These are phyloP conservation scores for Lachnum nothofagi DNA, from an alignment of 2,329 filamentous ascomycete genomes.

Conservation along the genomic window DNA sequence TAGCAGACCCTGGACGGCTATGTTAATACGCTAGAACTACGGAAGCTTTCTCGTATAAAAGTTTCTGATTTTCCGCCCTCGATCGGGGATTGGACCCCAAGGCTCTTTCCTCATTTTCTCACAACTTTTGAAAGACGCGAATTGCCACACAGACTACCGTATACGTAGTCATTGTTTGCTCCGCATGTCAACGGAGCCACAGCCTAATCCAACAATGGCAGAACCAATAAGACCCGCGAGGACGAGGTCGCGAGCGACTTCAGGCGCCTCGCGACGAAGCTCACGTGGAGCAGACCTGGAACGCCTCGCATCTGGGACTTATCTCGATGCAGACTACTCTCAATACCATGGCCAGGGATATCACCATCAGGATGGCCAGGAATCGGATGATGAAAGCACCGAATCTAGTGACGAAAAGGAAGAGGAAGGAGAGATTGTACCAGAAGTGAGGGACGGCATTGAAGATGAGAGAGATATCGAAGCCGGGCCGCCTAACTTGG, in stretches of 20 bases:
- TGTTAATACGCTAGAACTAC: too few relatives aligned
- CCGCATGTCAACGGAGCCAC: too few relatives aligned
- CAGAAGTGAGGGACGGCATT: slow-evolving; percentile 10
- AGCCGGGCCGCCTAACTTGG: slow-evolving; percentile 3
- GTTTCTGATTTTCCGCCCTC: too few relatives aligned
- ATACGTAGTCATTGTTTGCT: too few relatives aligned
- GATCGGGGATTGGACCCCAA: too few relatives aligned
- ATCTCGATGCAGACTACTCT: slow-evolving; percentile 4
- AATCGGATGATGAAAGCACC: not conserved
- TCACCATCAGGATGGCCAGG: not conserved
- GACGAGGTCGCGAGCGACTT: slow-evolving; percentile 12
- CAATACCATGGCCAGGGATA: not conserved
- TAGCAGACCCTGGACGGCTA: too few relatives aligned
- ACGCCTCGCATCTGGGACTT: slow-evolving; percentile 8
- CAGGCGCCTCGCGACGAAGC: slow-evolving; percentile 7
- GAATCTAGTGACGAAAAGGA: slow-evolving; percentile 1
- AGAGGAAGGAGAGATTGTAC: slow-evolving; percentile 1
- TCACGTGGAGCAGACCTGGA: slow-evolving; percentile 10
- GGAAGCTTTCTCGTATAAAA: too few relatives aligned
- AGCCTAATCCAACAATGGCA: slow-evolving; percentile 14
- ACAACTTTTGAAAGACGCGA: too few relatives aligned
- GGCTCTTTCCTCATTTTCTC: too few relatives aligned
- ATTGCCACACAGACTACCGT: too few relatives aligned
- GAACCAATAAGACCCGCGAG: slow-evolving; percentile 4
- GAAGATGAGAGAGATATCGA: slow-evolving; percentile 13